A percentile compares a stretch with the other conserved stretches of the same genome.
Conservation (phyloP, 306 rosid genomes). For the Fagus crenata region DNA sequence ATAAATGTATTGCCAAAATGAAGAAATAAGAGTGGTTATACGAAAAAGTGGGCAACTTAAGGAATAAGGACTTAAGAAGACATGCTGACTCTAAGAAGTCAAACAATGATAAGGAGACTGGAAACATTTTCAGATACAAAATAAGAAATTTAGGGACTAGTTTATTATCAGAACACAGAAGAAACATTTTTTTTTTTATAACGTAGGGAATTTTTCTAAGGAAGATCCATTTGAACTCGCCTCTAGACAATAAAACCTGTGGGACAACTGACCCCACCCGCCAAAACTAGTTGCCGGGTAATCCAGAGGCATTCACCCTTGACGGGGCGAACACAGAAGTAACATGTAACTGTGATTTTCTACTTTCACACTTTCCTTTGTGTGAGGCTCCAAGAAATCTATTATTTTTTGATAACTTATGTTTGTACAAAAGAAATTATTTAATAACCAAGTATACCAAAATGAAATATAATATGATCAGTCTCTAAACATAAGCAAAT, state of each 20-base stretch:
- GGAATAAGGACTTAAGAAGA: not conserved
- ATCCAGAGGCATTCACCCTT: too few species aligned
- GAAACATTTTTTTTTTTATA: not conserved
- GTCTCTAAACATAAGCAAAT: not conserved
- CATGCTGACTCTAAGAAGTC: not conserved
- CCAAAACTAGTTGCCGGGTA: too few species aligned
- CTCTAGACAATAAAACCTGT: too few species aligned
- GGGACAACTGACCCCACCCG: too few species aligned
- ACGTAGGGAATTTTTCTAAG: too few species aligned
- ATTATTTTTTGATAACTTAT: not conserved
- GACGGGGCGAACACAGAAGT: too few species aligned
- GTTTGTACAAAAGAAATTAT: not conserved
- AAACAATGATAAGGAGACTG: not conserved
- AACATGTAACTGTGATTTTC: not conserved
- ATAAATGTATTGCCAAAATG: slow-evolving; percentile 1
- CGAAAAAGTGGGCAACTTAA: not conserved
- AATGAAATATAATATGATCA: not conserved
- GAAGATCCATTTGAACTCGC: too few species aligned
- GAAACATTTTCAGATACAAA: not conserved
- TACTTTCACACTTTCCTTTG: not conserved
- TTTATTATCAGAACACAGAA: not conserved
- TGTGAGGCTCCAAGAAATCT: not conserved
- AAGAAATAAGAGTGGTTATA: not conserved
- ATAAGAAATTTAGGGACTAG: not conserved
- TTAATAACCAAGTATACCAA: not conserved